These are phyloP conservation scores for Coemansia sp. DNA, from an alignment of 192 early-diverging fungal genomes.

Conservation along the genomic window DNA sequence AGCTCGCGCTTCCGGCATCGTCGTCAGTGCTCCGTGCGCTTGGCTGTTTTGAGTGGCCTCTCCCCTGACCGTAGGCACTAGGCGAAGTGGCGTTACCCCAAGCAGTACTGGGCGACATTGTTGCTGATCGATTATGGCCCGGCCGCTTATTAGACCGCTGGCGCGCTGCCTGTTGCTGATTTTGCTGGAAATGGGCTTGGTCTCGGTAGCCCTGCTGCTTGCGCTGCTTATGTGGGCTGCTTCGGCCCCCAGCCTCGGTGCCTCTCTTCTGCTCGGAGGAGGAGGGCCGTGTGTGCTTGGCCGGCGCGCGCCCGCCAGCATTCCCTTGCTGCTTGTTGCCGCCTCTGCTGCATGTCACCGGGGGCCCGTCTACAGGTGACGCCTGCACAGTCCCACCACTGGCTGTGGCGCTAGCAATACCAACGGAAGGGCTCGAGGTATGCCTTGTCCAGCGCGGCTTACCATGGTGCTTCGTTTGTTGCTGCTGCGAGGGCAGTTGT, in stretches of 20 bases:
- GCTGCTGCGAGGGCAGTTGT: conserved; percentile 11
- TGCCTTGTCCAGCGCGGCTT: conserved; percentile 8
- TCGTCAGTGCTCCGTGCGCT: conserved; percentile 4
- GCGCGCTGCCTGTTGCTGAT: conserved; percentile 8
- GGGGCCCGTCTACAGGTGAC: background rate
- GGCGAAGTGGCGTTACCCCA: background rate
- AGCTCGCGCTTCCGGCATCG: background rate
- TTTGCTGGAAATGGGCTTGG: background rate
- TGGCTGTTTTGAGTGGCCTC: conserved; percentile 10
- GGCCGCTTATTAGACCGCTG: conserved; percentile 2
- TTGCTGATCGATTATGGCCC: background rate
- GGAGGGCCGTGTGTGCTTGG: background rate
- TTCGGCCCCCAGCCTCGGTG: background rate
- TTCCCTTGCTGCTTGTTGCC: conserved; percentile 1
- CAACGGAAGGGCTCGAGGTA: conserved; percentile 4
- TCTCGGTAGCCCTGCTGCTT: background rate
- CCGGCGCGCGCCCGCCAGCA: background rate
- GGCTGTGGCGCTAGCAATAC: background rate
- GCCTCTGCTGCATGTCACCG: background rate
- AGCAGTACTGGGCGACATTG: background rate
- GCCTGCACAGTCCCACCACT: background rate
- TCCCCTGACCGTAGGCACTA: background rate
- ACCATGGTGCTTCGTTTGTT: conserved; percentile 10
- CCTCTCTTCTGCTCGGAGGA: conserved; percentile 1
- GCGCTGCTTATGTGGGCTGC: background rate